These are phyloP conservation scores for Curvularia lunata DNA, from an alignment of 2,329 filamentous ascomycete genomes.

Conservation along the genomic window DNA sequence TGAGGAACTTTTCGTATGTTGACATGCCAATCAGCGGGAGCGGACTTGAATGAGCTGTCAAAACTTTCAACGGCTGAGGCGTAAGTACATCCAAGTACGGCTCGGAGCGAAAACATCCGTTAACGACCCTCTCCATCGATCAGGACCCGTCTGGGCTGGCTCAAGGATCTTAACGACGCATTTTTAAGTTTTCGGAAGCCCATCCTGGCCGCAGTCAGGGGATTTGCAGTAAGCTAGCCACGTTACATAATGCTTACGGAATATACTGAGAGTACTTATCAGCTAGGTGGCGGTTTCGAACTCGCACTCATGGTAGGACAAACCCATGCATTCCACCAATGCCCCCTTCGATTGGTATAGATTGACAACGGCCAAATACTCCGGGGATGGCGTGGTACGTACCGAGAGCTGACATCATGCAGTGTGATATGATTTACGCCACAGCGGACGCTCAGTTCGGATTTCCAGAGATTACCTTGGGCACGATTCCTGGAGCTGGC, in stretches of 20 bases:
- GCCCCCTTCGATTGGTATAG: neutral
- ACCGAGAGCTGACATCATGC: neutral
- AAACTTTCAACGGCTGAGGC: slow-evolving; percentile 83
- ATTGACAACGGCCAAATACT: slow-evolving; percentile 9
- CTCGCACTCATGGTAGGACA: slow-evolving; percentile 80
- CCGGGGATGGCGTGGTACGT: neutral
- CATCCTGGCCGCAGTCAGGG: slow-evolving; percentile 88
- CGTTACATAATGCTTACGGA: neutral
- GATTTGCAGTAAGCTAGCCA: slow-evolving; percentile 66
- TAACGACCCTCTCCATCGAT: neutral
- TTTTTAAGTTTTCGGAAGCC: slow-evolving; percentile 85
- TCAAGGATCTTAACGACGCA: slow-evolving; percentile 86
- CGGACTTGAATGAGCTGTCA: slow-evolving; percentile 97
- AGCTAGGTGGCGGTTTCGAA: slow-evolving; percentile 89
- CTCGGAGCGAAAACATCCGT: neutral
- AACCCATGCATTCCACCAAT: slow-evolving; percentile 46
- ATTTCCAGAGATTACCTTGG: slow-evolving; percentile 94
- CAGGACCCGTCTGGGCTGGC: slow-evolving; percentile 79
- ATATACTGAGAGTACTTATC: slow-evolving; percentile 10
- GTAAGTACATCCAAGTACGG: neutral
- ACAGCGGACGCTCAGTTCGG: slow-evolving; percentile 85
- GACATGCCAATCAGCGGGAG: slow-evolving; percentile 66
- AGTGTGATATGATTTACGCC: slow-evolving; percentile 83
- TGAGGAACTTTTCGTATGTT: neutral
- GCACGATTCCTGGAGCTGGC: slow-evolving; percentile 87